These are phyloP conservation scores for Delonix regia DNA, from an alignment of 306 rosid species.

Conservation along the genomic window DNA sequence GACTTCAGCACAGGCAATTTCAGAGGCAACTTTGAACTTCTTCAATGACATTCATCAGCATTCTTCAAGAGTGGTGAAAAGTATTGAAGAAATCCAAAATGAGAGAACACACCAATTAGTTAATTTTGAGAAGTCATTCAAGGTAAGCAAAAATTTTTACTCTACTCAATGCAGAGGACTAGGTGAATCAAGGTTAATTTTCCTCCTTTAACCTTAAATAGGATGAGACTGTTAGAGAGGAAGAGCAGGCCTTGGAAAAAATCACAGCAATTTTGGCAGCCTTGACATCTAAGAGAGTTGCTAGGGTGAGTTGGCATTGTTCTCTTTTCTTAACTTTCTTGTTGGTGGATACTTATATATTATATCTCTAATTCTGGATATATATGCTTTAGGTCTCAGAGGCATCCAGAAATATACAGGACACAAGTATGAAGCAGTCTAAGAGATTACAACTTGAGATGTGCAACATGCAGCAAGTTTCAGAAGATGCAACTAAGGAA, in stretches of 20 bases:
- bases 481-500: slow-evolving; percentile 58
- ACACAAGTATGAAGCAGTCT: slow-evolving; percentile 51
- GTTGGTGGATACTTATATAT: not conserved
- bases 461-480: slow-evolving; percentile 62
- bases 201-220: slow-evolving; percentile 45
- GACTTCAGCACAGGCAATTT: slow-evolving; percentile 62
- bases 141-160: slow-evolving; percentile 52
- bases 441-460: slow-evolving; percentile 59
- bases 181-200: slow-evolving; percentile 16
- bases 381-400: slow-evolving; percentile 63
- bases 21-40: slow-evolving; percentile 65
- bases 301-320: slow-evolving; percentile 48
- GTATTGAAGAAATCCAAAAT: slow-evolving; percentile 65
- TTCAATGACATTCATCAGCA: slow-evolving; percentile 59
- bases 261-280: slow-evolving; percentile 64
- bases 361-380: slow-evolving; percentile 30
- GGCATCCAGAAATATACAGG: slow-evolving; percentile 66
- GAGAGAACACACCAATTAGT: slow-evolving; percentile 58
- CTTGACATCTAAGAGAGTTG: slow-evolving; percentile 68
- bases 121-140: slow-evolving; percentile 74
- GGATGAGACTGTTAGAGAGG: slow-evolving; percentile 79
- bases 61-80: slow-evolving; percentile 59
- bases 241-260: slow-evolving; percentile 64
- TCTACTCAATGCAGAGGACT: not conserved
- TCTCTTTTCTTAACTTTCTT: slow-evolving; percentile 18